Conservation (phyloP, 192 early-diverging fungal species). For the Rhizophlyctis rosea region DNA sequence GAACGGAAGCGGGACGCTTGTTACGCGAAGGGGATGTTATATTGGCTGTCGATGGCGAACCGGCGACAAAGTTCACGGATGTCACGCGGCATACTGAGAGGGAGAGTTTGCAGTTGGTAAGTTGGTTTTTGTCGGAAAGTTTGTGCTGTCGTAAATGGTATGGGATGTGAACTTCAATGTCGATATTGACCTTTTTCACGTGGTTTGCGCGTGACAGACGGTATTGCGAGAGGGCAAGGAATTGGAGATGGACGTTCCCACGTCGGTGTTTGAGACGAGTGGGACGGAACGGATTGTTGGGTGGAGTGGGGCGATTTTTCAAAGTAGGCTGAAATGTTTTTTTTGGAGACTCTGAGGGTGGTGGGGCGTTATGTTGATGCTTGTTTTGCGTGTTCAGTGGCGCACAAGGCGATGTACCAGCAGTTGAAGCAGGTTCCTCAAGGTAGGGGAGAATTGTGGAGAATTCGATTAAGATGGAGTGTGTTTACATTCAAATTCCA, state of each 20-base stretch:
- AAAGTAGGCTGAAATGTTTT: constrained; percentile 17
- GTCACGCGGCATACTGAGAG: constrained; percentile 5
- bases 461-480: background rate
- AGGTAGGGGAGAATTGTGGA: constrained; percentile 6
- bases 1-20: constrained; percentile 4
- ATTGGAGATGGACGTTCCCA: background rate
- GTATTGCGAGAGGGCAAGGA: constrained; percentile 12
- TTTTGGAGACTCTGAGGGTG: background rate
- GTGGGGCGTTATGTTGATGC: background rate
- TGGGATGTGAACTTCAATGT: too few relatives aligned
- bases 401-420: constrained; percentile 39
- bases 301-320: constrained; percentile 25
- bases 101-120: constrained; percentile 11
- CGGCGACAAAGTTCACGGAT: constrained; percentile 20
- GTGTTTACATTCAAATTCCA: background rate
- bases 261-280: background rate
- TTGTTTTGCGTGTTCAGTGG: constrained; percentile 11
- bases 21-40: constrained; percentile 22
- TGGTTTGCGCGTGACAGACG: constrained; percentile 13
- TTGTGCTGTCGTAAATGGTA: too few relatives aligned
- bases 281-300: constrained; percentile 14
- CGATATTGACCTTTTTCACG: background rate
- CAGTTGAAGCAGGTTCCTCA: constrained; percentile 37
- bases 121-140: background rate
- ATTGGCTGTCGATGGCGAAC: constrained; percentile 16